Evolutionary conservation across 768 basidiomycete genomes (phyloP).

Genomic region (Fibroporia radiculosa): DNA sequence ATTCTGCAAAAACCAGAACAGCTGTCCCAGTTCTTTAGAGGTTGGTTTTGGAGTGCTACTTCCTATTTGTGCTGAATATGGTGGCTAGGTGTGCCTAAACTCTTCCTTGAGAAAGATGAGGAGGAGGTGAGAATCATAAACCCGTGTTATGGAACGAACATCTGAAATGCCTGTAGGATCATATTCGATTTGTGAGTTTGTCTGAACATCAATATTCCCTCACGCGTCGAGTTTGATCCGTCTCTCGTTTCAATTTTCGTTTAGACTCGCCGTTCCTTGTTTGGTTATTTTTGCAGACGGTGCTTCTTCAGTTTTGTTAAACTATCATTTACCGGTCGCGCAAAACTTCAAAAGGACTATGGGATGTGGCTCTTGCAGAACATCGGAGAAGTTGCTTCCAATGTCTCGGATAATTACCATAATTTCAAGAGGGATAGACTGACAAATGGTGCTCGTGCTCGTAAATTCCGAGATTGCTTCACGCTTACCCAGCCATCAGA

Average conservation of each 20-base stretch:
- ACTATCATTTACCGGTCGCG: slow-evolving; percentile 66
- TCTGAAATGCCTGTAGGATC: too few species aligned
- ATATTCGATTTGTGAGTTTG: not conserved
- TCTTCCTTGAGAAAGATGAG: slow-evolving; percentile 39
- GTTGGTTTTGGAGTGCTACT: slow-evolving; percentile 2
- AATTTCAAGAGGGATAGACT: slow-evolving; percentile 39
- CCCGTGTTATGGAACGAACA: slow-evolving; percentile 14
- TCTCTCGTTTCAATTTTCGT: not conserved
- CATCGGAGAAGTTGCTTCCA: not conserved
- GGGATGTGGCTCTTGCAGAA: slow-evolving; percentile 33
- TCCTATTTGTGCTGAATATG: not conserved
- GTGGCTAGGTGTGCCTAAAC: not conserved
- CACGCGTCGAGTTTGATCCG: too few species aligned
- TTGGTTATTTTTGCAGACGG: slow-evolving; percentile 76
- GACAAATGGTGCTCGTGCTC: slow-evolving; percentile 37
- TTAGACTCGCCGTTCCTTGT: slow-evolving; percentile 67
- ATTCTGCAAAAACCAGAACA: slow-evolving; percentile 6
- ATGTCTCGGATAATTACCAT: slow-evolving; percentile 4
- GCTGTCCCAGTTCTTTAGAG: slow-evolving; percentile 14
- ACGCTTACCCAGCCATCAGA: slow-evolving; percentile 18
- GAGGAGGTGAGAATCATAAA: slow-evolving; percentile 35
- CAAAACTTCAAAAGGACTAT: slow-evolving; percentile 60
- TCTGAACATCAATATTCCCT: not conserved
- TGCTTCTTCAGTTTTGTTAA: slow-evolving; percentile 71
- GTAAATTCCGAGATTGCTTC: too few species aligned